Base-by-base conservation (phyloP, 2,329 filamentous ascomycete genomes). In the Ophiostoma piceae region DNA sequence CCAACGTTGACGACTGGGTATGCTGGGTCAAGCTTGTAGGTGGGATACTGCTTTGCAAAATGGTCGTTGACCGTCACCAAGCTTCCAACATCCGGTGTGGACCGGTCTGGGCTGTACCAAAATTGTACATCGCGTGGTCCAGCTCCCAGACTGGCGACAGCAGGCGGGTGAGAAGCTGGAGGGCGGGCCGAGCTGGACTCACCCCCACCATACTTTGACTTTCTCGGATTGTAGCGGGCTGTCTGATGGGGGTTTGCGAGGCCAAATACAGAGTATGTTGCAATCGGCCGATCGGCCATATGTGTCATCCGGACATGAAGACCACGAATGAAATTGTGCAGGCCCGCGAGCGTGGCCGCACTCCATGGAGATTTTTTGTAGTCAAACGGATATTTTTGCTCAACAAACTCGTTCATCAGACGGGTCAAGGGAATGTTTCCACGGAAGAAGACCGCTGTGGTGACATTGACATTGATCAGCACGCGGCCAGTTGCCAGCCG, bases 1-100 rank as follows among this genome's bases (percentile, higher is more conserved):
- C 87, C 87, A 29, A 88, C 83, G 73, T 90, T 90, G 74, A 90
- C 75, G 1, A 88, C 83, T 0, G 87, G 84, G 11, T 81, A 71
- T 0, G 76, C 70, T 0, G 79, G 78, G 54, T 81, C 71, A 2
- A 76, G 12, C 73, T 79, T 32, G 69, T 71, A 71, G 77, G 82
- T 75, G 66, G 79, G 71, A 67, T 83, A 75, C 73, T 77, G 73
- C 70, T 78, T 70, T 69, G 75, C 73, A 76, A 86, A 86, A 77
- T 84, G 83, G 22, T 85, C 77, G 39, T 78, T 79, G 54, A 90
- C 83, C 67, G 79, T 82, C 29, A 87, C 82, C 71, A 85, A 86
- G 12, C 74, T 74, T 0, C 78, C 78, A 0, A 74, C 72, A 76
- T 78, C 70, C 22, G 54, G 57, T 1, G 65, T 41, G 0, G 35